Evolutionary conservation across 1,139 yeast genomes (phyloP), one percentile per base, ranked within the genome.

Genomic region (Spathaspora sp.): DNA sequence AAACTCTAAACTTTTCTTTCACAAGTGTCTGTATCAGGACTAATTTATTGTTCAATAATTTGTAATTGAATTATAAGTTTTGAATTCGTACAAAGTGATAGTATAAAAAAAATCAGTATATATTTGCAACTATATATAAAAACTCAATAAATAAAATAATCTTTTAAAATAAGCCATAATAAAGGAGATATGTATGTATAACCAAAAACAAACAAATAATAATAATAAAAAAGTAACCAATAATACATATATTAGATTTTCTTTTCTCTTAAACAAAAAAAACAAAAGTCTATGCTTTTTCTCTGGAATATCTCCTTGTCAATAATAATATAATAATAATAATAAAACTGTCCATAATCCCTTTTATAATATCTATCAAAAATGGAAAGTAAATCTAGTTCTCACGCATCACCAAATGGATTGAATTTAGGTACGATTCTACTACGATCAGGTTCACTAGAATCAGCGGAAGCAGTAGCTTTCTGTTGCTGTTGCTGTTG

Each of bases 351-450:
- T 39, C 41, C 31, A 39, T 39, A 39, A 16, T 13, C 36, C 36
- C 36, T 31, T 31, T 31, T 31, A 31, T 31, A 31, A 31, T 31
- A 31, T 31, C 36, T 31, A 31, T 31, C 36, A 31, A 31, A 31
- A 31, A 13, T 17, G 36, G 15, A 31, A 31, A 7, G 23, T 31
- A 31, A 31, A 13, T 31, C 5, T 31, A 31, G 36, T 6, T 34
- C 20, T 36, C 38, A 34, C 24, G 39, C 18, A 44, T 65, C 67
- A 18, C 66, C 68, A 56, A 66, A 66, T 11, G 71, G 71, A 51
- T 65, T 60, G 51, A 66, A 66, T 43, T 55, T 62, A 7, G 71
- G 68, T 23, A 59, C 42, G 27, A 64, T 59, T 36, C 52, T 54
- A 38, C 43, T 42, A 38, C 38, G 39, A 24, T 17, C 25, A 26